Evolutionary conservation across 1,139 yeast species (phyloP).

Genomic region (Ogataea hybrid): DNA sequence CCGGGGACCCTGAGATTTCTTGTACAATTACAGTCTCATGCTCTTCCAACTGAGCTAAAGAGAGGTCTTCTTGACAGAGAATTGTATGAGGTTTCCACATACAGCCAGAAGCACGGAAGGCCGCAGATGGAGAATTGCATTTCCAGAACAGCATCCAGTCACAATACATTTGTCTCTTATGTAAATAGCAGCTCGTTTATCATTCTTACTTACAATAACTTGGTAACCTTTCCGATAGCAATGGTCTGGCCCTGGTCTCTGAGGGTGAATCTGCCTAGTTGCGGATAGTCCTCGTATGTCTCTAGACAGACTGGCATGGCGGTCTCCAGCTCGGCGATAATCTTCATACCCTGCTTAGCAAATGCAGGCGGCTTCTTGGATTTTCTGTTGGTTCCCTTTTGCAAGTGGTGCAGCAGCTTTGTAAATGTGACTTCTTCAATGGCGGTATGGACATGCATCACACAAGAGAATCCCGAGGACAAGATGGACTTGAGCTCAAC

Average conservation of each 20-base stretch:
- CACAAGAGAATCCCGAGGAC: constrained; percentile 95
- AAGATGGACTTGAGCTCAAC: constrained; percentile 92
- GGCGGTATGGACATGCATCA: constrained; percentile 98
- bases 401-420: constrained; percentile 85
- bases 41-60: constrained; percentile 27
- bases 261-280: constrained; percentile 94
- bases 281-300: constrained; percentile 88
- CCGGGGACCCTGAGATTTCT: constrained; percentile 26
- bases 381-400: constrained; percentile 94
- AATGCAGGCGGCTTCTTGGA: constrained; percentile 97
- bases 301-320: constrained; percentile 90
- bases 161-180: no score
- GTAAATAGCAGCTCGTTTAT: not conserved
- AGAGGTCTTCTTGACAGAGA: constrained; percentile 10
- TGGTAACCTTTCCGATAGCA: constrained; percentile 95
- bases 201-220: constrained; percentile 43
- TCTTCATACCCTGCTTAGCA: constrained; percentile 98
- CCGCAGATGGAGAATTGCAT: no score
- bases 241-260: constrained; percentile 98
- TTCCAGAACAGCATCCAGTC: no score
- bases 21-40: constrained; percentile 25
- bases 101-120: no score
- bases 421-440: constrained; percentile 89
- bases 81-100: not conserved
- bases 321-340: constrained; percentile 86